Evolutionary conservation across 2,329 filamentous ascomycete genomes (phyloP).

Genomic region (Talaromyces rugulosus): DNA sequence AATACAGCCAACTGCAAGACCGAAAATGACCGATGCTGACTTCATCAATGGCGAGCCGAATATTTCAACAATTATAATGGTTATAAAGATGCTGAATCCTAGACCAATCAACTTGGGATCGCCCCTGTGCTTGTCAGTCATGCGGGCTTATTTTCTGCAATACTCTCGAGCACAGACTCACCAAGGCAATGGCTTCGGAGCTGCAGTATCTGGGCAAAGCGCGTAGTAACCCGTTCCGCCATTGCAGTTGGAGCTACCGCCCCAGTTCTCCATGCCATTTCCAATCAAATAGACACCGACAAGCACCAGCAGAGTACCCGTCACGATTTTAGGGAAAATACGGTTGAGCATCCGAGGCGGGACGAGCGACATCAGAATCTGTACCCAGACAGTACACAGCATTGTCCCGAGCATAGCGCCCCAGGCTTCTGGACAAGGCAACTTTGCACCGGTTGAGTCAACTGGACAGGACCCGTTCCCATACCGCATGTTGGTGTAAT

Average conservation of each 20-base stretch:
- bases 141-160: neutral
- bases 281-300: constrained; percentile 71
- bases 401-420: constrained; percentile 69
- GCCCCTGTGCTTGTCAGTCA: constrained; percentile 37
- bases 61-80: constrained; percentile 74
- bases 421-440: constrained; percentile 73
- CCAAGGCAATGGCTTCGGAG: constrained; percentile 71
- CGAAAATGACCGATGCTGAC: constrained; percentile 69
- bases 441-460: constrained; percentile 57
- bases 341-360: constrained; percentile 64
- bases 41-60: constrained; percentile 85
- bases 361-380: constrained; percentile 71
- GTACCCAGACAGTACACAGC: constrained; percentile 61
- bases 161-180: neutral
- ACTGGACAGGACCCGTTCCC: constrained; percentile 62
- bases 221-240: constrained; percentile 62
- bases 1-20: constrained; percentile 70
- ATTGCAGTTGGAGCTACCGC: constrained; percentile 47
- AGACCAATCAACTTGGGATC: constrained; percentile 73
- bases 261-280: constrained; percentile 72
- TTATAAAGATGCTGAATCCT: constrained; percentile 74
- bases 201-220: constrained; percentile 62
- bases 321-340: constrained; percentile 76
- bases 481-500: constrained; percentile 70
- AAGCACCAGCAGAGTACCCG: constrained; percentile 64